Percentiles rank a stretch among this genome's conserved stretches.
phyloP scores from a whole-genome alignment of 2,329 filamentous ascomycete genomes.

The Verticillium tricorpus region DNA sequence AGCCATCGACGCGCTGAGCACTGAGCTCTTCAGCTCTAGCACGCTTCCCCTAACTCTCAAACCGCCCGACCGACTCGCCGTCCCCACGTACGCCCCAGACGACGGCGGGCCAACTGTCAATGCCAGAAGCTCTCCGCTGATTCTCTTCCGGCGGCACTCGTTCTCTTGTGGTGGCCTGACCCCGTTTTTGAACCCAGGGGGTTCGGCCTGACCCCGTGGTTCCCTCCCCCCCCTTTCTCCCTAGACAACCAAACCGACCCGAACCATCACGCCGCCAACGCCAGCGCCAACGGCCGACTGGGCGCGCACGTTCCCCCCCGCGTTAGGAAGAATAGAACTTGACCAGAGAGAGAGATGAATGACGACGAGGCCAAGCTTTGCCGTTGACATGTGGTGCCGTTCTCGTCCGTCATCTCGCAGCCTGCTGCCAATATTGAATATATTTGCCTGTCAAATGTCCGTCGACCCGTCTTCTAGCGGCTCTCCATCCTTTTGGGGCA shows the following conservation, averaged over 20 bases:
- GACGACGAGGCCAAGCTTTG: not conserved
- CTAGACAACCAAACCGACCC: not conserved
- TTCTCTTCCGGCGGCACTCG: not conserved
- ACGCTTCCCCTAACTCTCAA: slow-evolving; percentile 2
- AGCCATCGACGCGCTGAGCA: not conserved
- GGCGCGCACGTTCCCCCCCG: not conserved
- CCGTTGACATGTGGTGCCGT: not conserved
- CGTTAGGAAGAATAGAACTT: not conserved
- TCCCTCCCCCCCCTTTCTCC: not conserved
- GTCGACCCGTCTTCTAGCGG: not conserved
- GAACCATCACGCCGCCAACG: not conserved
- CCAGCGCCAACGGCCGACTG: not conserved
- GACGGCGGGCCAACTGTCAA: not conserved
- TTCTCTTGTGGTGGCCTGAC: not conserved
- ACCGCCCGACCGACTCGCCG: not conserved
- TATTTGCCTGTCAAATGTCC: not conserved
- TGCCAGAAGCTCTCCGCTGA: not conserved
- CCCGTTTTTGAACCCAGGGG: not conserved
- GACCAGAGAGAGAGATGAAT: not conserved
- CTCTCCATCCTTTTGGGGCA: not conserved
- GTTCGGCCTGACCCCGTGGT: no score
- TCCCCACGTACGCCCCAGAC: not conserved
- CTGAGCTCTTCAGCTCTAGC: not conserved
- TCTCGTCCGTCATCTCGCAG: not conserved
- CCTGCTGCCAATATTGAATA: not conserved